Base-by-base conservation (phyloP, 495 filamentous ascomycete genomes). In the Penicillium paxilli region DNA sequence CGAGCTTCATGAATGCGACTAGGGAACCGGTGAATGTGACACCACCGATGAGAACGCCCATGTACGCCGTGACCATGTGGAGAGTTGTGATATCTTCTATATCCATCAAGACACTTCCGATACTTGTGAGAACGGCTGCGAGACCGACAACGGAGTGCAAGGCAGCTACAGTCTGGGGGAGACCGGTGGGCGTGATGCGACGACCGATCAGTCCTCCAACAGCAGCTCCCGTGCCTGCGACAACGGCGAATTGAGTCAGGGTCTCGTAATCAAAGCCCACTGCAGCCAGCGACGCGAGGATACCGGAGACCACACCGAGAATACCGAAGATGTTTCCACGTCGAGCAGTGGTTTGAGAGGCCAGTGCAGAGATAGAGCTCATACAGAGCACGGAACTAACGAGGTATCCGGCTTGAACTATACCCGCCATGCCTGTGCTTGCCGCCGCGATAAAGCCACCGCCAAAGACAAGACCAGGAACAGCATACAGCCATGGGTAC, bases 1-100 rank as follows among this genome's bases (percentile, higher is more conserved):
- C 81, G 10, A 93, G 80, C 63, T 93, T 93, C 57, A 91, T 59
- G 73, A 91, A 91, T 1, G 89, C 89, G 2, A 93, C 87, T 52
- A 93, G 83, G 12, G 86, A 89, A 9, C 89, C 89, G 3, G 89
- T 93, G 64, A 93, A 93, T 1, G 89, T 93, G 35, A 93, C 82
- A 51, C 89, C 89, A 40, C 78, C 87, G 51, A 93, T 91, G 0
- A 93, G 70, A 11, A 93, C 88, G 42, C 89, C 89, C 6, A 92
- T 66, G 56, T 93, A 93, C 0, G 85, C 89, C 10, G 87, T 86
- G 21, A 91, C 87, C 63, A 93, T 74, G 59, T 93, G 88, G 3
- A 93, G 73, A 6, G 82, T 88, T 5, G 87, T 80, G 16, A 90
- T 78, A 47, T 90, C 72, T 7, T 71, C 70, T 16, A 90, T 74